Evolutionary conservation across 1,284 basidiomycete species (phyloP), one percentile per base, ranked within the genome.

Genomic region (Rhodotorula sp.): DNA sequence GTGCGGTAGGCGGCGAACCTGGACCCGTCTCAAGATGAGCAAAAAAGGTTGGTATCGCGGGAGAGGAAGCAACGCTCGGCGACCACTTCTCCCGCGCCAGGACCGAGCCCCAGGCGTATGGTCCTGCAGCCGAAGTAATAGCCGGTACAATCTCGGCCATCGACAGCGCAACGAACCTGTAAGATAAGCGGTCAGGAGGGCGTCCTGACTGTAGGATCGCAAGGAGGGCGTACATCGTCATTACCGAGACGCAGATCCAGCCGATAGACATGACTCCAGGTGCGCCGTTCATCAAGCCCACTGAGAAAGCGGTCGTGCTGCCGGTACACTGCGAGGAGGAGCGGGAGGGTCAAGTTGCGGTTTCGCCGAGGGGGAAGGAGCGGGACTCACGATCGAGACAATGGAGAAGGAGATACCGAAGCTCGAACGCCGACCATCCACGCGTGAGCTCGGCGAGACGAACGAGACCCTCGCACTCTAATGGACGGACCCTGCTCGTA

Each of bases 341-440:
- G 34, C 6, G 10, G 34, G 3, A 15, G 15, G 24, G 22, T 18
- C 10, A n/a, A 16, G 18, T 13, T 11, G 22, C 11, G 26, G 4
- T 16, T 9, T 16, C 18, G 34, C 6, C 0, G n/a, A 0, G 4
- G 16, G 24, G 11, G 16, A 7, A 11, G 24, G 37, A n/a, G 10
- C n/a, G 16, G 18, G 37, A 44, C 55, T 57, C n/a, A 61, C 50
- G 51, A 76, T 83, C 55, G 86, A 87, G 67, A 90, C 89, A 78
- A 90, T 88, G 20, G 86, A 87, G 80, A 90, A 90, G 1, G 87
- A 88, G 26, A 88, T 85, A 30, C 88, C 88, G 75, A 90, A 89
- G 78, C 88, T 76, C 67, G 46, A 70, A 48, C 8, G 55, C n/a
- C 2, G 58, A 40, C 59, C 63, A 72, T 13, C 63, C 71, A 26